These are phyloP conservation scores for Termitomyces sp. DNA, from an alignment of 1,284 basidiomycete genomes.

Conservation along the genomic window DNA sequence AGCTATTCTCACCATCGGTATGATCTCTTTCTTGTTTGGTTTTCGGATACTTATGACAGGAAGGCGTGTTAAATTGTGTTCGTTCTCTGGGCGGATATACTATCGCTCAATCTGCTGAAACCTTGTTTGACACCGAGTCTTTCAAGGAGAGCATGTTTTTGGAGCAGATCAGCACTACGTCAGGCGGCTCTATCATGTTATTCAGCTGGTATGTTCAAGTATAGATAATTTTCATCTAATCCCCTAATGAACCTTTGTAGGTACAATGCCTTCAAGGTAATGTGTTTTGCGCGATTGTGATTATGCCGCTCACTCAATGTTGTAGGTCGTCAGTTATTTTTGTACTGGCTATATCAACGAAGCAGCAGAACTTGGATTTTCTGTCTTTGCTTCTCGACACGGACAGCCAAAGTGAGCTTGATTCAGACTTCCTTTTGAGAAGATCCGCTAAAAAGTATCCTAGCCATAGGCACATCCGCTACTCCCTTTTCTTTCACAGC, in stretches of 20 bases:
- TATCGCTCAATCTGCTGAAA: conserved; percentile 39
- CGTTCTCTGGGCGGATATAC: conserved; percentile 61
- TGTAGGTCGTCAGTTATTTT: conserved; percentile 54
- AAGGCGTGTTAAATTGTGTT: conserved; percentile 56
- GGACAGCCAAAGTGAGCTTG: conserved; percentile 61
- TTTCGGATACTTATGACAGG: conserved; percentile 2
- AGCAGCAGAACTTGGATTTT: conserved; percentile 58
- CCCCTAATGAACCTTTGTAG: conserved; percentile 26
- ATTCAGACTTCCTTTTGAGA: background rate
- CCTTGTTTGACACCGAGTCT: conserved; percentile 53
- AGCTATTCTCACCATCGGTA: conserved; percentile 51
- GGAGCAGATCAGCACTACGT: conserved; percentile 34
- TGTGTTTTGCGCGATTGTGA: background rate
- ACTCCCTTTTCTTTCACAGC: conserved; percentile 62
- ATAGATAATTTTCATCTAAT: background rate
- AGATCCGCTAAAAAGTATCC: background rate
- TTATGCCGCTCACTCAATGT: background rate
- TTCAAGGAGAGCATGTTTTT: conserved; percentile 57
- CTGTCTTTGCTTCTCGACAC: conserved; percentile 50
- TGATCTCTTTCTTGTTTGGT: conserved; percentile 8
- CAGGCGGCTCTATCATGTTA: conserved; percentile 46
- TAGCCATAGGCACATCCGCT: conserved; percentile 64
- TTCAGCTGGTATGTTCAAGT: conserved; percentile 49
- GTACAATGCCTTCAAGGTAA: conserved; percentile 64
- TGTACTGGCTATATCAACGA: conserved; percentile 54